Evolutionary conservation across 495 filamentous ascomycete genomes (phyloP).

Genomic region (Mycothermus thermophilus): DNA sequence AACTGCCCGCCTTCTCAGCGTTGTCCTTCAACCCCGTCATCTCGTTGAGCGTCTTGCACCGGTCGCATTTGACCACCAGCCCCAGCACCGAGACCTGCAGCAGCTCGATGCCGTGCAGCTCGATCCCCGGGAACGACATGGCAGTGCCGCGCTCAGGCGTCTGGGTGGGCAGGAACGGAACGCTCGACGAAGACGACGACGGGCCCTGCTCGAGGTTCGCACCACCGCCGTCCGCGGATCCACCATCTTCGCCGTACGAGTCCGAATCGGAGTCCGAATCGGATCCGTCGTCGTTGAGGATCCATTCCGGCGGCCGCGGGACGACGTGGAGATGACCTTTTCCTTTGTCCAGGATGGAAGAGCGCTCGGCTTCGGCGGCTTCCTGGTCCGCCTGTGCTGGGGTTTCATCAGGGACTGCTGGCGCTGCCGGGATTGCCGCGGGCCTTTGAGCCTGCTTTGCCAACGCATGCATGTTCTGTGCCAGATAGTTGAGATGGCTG

Average conservation of each 20-base stretch:
- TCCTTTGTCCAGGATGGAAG: constrained; percentile 22
- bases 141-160: constrained; percentile 50
- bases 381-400: constrained; percentile 7
- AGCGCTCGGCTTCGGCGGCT: constrained; percentile 17
- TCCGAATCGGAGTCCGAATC: constrained; percentile 11
- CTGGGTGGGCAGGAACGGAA: constrained; percentile 23
- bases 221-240: constrained; percentile 36
- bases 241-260: constrained; percentile 33
- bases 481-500: constrained; percentile 63
- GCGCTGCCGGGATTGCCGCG: background rate
- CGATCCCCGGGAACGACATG: constrained; percentile 69
- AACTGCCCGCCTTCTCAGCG: constrained; percentile 33
- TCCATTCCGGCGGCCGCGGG: constrained; percentile 75
- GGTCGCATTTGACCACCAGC: constrained; percentile 65
- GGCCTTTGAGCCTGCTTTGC: constrained; percentile 34
- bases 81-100: constrained; percentile 57
- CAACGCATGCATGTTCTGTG: constrained; percentile 57
- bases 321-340: constrained; percentile 61
- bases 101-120: constrained; percentile 70
- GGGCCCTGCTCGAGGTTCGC: constrained; percentile 24
- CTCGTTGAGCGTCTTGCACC: constrained; percentile 69
- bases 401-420: background rate
- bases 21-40: constrained; percentile 47
- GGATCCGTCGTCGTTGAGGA: constrained; percentile 27
- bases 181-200: too few species aligned